These are phyloP conservation scores for Aegilops sharonensis DNA, from an alignment of 176 grass and related monocot species.

Conservation along the genomic window DNA sequence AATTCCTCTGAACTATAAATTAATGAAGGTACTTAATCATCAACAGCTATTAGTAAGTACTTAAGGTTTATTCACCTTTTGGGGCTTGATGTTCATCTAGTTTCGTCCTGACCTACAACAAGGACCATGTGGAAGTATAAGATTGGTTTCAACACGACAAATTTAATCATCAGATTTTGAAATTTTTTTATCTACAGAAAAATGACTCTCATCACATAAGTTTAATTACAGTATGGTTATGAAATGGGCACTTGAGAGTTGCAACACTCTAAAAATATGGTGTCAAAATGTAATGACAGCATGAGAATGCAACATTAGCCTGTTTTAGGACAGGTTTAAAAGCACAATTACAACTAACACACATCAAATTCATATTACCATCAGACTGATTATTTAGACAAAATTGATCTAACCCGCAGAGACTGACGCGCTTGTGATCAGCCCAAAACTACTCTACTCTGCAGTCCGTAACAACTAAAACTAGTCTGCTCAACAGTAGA, in stretches of 20 bases:
- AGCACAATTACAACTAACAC: background rate
- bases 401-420: background rate
- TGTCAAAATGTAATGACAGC: slow-evolving; percentile 1
- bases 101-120: slow-evolving; percentile 96
- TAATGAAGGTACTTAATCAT: slow-evolving; percentile 36
- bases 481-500: background rate
- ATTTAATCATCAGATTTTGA: background rate
- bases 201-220: background rate
- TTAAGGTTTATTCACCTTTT: slow-evolving; percentile 71
- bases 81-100: slow-evolving; percentile 82
- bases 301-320: background rate
- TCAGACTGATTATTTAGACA: background rate
- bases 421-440: background rate
- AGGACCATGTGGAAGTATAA: slow-evolving; percentile 40
- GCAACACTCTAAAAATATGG: background rate
- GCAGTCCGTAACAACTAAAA: background rate
- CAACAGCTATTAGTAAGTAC: slow-evolving; percentile 37
- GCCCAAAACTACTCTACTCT: slow-evolving; percentile 12
- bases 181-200: background rate
- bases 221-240: background rate
- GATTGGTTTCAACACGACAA: slow-evolving; percentile 46
- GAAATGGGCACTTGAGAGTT: background rate
- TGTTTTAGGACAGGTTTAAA: background rate
- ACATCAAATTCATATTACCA: background rate
- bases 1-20: slow-evolving; percentile 21